Conservation (phyloP, 371 early-diverging fungal species). For the Zychaea mexicana region DNA sequence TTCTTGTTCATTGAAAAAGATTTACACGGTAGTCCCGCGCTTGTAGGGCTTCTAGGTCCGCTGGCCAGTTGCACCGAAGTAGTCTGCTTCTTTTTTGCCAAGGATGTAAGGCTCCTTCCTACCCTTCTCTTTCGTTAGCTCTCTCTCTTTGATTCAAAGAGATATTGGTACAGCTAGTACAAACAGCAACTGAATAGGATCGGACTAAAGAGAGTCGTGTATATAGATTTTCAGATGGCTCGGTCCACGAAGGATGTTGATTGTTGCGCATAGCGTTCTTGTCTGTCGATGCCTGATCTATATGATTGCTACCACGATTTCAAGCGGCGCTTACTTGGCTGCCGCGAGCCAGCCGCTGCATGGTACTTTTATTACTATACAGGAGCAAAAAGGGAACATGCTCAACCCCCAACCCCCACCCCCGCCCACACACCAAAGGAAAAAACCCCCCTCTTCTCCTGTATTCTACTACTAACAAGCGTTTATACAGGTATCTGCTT, state of each 20-base stretch:
- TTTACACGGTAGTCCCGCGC: slow-evolving; percentile 25
- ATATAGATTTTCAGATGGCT: slow-evolving; percentile 23
- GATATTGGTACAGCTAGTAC: no score
- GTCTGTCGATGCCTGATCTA: slow-evolving; percentile 30
- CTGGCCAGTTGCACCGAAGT: slow-evolving; percentile 37
- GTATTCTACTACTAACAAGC: no score
- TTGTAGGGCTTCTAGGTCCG: slow-evolving; percentile 36
- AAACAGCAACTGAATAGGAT: no score
- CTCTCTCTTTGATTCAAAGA: neutral
- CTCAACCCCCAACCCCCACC: no score
- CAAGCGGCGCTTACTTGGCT: slow-evolving; percentile 23
- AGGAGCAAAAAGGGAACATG: neutral
- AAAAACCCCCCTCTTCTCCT: no score
- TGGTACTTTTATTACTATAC: slow-evolving; percentile 13
- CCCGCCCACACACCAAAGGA: no score
- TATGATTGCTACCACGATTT: slow-evolving; percentile 12
- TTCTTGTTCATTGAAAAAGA: slow-evolving; percentile 37
- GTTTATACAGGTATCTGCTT: slow-evolving; percentile 16
- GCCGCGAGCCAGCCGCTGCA: slow-evolving; percentile 31
- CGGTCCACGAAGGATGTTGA: slow-evolving; percentile 29
- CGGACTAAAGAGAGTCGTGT: neutral
- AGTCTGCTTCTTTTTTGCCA: slow-evolving; percentile 36
- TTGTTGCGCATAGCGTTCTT: slow-evolving; percentile 23
- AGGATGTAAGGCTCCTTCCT: slow-evolving; percentile 21
- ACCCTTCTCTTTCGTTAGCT: no score